phyloP scores from a whole-genome alignment of 345 rosid species.

The Eutrema yunnanense region DNA sequence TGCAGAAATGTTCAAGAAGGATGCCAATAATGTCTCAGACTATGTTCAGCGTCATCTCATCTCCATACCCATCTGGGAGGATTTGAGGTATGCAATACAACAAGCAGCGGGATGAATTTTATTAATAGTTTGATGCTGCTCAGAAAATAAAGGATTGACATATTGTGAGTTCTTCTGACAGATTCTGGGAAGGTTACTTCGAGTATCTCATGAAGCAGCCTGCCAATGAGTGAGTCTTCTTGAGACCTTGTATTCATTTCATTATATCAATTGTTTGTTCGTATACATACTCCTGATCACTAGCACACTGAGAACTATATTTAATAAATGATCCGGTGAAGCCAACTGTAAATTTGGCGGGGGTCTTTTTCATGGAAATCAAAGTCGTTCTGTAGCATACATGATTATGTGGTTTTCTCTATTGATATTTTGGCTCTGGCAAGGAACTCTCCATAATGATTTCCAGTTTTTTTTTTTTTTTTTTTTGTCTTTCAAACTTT shows the following conservation, averaged over 20 bases:
- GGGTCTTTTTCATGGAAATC: background rate
- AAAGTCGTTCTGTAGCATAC: background rate
- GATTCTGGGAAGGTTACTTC: constrained; percentile 99
- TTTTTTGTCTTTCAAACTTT: too few relatives aligned
- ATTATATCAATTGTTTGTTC: constrained; percentile 9
- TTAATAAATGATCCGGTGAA: background rate
- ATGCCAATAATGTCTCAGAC: constrained; percentile 83
- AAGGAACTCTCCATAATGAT: background rate
- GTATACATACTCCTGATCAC: background rate
- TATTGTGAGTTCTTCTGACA: constrained; percentile 26
- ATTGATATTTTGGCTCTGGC: background rate
- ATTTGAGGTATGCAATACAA: constrained; percentile 49
- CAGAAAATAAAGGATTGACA: constrained; percentile 4
- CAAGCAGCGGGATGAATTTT: background rate
- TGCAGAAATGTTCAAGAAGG: constrained; percentile 95
- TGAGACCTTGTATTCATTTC: constrained; percentile 7
- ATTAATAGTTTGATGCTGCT: background rate
- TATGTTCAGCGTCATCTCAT: constrained; percentile 91
- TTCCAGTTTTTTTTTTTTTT: background rate
- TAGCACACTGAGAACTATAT: background rate
- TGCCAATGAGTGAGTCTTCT: constrained; percentile 66
- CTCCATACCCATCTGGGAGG: constrained; percentile 96
- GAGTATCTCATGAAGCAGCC: constrained; percentile 87
- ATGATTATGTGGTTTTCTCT: background rate
- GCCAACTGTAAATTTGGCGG: background rate